phyloP scores from a whole-genome alignment of 257 asterid genomes.

The Scutellaria minor region DNA sequence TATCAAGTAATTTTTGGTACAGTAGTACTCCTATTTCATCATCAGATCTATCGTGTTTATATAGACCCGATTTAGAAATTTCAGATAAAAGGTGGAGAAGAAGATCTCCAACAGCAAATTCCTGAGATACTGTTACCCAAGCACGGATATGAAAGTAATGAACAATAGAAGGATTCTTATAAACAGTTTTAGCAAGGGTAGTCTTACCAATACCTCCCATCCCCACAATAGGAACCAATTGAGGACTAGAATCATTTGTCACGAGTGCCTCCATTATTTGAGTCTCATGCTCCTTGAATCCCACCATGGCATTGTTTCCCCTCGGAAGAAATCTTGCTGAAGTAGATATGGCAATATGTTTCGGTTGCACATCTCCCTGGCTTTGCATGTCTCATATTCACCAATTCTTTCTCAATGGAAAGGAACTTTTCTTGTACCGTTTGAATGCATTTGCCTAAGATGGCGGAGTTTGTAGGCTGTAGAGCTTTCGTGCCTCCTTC shows the following conservation, averaged over 20 bases:
- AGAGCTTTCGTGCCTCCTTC: no score
- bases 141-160: slow-evolving; percentile 5
- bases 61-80: not conserved
- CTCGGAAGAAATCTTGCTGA: not conserved
- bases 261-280: slow-evolving; percentile 23
- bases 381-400: slow-evolving; percentile 7
- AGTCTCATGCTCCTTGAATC: slow-evolving; percentile 25
- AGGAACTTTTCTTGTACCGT: no score
- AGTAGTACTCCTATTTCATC: slow-evolving; percentile 28
- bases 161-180: no score
- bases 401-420: not conserved
- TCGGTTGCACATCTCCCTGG: not conserved
- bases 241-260: not conserved
- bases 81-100: slow-evolving; percentile 28
- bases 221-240: no score
- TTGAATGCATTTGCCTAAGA: no score
- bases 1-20: slow-evolving; percentile 25
- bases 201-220: no score
- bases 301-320: slow-evolving; percentile 18
- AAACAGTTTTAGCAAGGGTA: no score
- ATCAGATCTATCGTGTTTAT: not conserved
- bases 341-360: not conserved
- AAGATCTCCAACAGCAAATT: slow-evolving; percentile 8
- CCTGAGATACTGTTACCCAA: slow-evolving; percentile 34
- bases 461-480: no score